Base-by-base conservation (phyloP, 139 green algal species). In the Picochlorum sp. region DNA sequence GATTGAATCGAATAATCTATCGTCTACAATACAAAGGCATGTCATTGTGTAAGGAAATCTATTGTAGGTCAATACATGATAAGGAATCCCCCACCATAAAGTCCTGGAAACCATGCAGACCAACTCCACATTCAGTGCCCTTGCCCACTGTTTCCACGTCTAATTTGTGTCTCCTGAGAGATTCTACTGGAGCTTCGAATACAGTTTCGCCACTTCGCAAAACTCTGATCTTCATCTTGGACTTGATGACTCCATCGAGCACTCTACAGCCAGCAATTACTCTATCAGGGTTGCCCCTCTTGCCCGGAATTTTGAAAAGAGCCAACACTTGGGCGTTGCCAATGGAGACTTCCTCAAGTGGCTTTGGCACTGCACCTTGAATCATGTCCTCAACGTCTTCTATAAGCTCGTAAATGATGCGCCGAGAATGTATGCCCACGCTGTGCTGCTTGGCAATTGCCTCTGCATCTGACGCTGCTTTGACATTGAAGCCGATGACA, bases 341-440 rank as follows among this genome's bases (percentile, higher is more conserved):
- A 1, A 61, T 25, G 22, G 81, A 49, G 26, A 73, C 55, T 53
- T 86, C 73, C 2, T 68, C 33, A 39, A 64, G 61, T 29, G 63
- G 49, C 33, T 33, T 33, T 7, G 76, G 69, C 2, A 65, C 53
- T 14, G 35, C 56, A 20, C 58, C 73, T 18, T 64, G 30, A 36
- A 82, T 51, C 58, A 75, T 45, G 20, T 36, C 39, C 9, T 44
- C 61, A 35, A 81, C 67, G 16, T 85, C 72, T 32, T 90, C 82
- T 56, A 94, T 61, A 36, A 95, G 57, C 37, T 80, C 58, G 63
- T 95, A 95, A 53, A 95, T 91, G 35, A 95, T 71, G 18, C 65
- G 59, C 33, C 89, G 79, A 22, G 59, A 36, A 13, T 76, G 25
- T 26, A 93, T 32, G 2, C 61, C 41, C n/a, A 94, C 58, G 1